phyloP scores from a whole-genome alignment of 2,329 filamentous ascomycete genomes.

The Microcyclosporella mali region DNA sequence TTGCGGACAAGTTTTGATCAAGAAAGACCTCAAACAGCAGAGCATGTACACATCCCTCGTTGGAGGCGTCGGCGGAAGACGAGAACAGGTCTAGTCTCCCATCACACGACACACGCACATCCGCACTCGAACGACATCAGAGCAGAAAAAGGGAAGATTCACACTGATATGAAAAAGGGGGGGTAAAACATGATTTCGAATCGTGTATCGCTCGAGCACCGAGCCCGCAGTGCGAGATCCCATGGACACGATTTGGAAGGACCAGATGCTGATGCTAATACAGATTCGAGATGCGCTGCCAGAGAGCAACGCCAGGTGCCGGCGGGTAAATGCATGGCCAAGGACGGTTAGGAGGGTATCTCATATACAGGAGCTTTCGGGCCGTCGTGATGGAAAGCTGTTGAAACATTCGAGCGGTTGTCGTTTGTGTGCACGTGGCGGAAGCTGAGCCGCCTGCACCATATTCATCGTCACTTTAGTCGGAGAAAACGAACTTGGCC shows the following conservation, averaged over 20 bases:
- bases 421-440: slow-evolving; percentile 6
- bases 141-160: not conserved
- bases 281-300: slow-evolving; percentile 11
- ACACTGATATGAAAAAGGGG: slow-evolving; percentile 11
- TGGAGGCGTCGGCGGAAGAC: slow-evolving; percentile 6
- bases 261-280: slow-evolving; percentile 19
- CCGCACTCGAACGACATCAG: slow-evolving; percentile 10
- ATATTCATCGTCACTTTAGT: slow-evolving; percentile 16
- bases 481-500: slow-evolving; percentile 43
- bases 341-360: slow-evolving; percentile 14
- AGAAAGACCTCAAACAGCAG: slow-evolving; percentile 18
- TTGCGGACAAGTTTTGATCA: not conserved
- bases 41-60: slow-evolving; percentile 20
- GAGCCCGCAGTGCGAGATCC: slow-evolving; percentile 19
- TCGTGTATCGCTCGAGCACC: slow-evolving; percentile 18
- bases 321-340: slow-evolving; percentile 10
- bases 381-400: slow-evolving; percentile 13
- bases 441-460: slow-evolving; percentile 8
- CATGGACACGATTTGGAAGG: slow-evolving; percentile 8
- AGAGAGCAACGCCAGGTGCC: slow-evolving; percentile 4
- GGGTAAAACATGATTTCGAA: slow-evolving; percentile 5
- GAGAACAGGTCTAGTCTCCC: slow-evolving; percentile 7
- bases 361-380: slow-evolving; percentile 20
- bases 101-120: slow-evolving; percentile 4
- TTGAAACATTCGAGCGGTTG: slow-evolving; percentile 12